Evolutionary conservation across 2,329 filamentous ascomycete species (phyloP).

Genomic region (Dactylellina haptotyla): DNA sequence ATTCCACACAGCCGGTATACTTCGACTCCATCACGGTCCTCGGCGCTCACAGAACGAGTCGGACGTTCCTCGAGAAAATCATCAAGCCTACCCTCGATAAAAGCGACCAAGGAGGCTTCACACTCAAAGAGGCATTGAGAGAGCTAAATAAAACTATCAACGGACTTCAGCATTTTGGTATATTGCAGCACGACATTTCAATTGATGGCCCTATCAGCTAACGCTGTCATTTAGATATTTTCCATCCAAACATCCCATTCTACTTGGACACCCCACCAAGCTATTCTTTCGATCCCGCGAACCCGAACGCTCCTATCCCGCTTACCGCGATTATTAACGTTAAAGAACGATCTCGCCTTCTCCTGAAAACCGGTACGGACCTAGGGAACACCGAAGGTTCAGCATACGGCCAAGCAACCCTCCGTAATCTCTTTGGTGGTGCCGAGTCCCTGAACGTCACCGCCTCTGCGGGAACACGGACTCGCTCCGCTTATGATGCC

Average conservation of each 20-base stretch:
- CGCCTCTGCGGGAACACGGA: conserved; percentile 82
- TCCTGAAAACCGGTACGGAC: conserved; percentile 93
- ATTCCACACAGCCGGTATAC: conserved; percentile 85
- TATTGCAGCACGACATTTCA: not conserved
- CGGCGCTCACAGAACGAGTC: conserved; percentile 83
- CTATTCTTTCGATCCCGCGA: conserved; percentile 65
- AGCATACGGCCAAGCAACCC: conserved; percentile 84
- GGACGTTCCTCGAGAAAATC: conserved; percentile 81
- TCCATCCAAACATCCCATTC: conserved; percentile 81
- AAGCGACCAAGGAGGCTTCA: conserved; percentile 75
- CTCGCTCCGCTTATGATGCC: conserved; percentile 88
- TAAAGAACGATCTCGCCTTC: conserved; percentile 81
- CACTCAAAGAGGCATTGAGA: conserved; percentile 79
- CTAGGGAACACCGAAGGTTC: conserved; percentile 93
- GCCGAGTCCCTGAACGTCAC: conserved; percentile 89
- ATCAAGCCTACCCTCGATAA: conserved; percentile 79
- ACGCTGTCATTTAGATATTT: conserved; percentile 73
- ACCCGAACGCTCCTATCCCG: conserved; percentile 71
- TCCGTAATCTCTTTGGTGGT: conserved; percentile 93
- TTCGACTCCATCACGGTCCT: conserved; percentile 86
- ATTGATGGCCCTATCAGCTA: not conserved
- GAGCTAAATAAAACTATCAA: conserved; percentile 76
- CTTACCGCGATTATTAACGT: conserved; percentile 82
- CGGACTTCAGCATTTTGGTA: conserved; percentile 84
- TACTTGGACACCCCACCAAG: conserved; percentile 72